These are phyloP conservation scores for Backusella psychrophila DNA, from an alignment of 192 early-diverging fungal species.

Conservation along the genomic window DNA sequence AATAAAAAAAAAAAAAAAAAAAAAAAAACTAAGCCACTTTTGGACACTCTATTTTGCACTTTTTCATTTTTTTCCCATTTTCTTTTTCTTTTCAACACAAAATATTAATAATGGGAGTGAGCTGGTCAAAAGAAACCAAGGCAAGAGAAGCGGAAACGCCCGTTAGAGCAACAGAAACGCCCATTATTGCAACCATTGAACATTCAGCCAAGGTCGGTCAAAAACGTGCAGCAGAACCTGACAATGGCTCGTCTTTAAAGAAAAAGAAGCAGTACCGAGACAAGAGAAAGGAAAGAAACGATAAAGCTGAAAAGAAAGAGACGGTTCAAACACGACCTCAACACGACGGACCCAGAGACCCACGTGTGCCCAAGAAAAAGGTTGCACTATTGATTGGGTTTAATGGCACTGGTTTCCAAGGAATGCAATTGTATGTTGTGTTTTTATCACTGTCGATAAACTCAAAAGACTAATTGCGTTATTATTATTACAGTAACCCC, in stretches of 20 bases:
- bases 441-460: too few relatives aligned
- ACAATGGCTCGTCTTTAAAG: background rate
- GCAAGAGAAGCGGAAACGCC: background rate
- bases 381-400: slow-evolving; percentile 91
- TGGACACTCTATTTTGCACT: background rate
- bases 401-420: slow-evolving; percentile 93
- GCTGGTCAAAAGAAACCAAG: background rate
- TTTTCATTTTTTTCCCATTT: background rate
- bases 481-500: slow-evolving; percentile 57
- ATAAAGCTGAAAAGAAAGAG: background rate
- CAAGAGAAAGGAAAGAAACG: background rate
- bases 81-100: background rate
- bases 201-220: background rate
- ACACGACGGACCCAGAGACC: slow-evolving; percentile 39
- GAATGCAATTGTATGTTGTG: slow-evolving; percentile 85
- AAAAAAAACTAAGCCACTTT: slow-evolving; percentile 1
- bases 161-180: background rate
- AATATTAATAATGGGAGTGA: background rate
- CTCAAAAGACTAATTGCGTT: background rate
- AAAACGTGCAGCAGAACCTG: background rate
- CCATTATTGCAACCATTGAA: too few relatives aligned
- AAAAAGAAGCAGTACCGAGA: background rate
- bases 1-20: background rate
- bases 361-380: slow-evolving; percentile 77
- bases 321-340: slow-evolving; percentile 18